phyloP scores from a whole-genome alignment of 208 protist species.

The Herpetomonas tarakana region DNA sequence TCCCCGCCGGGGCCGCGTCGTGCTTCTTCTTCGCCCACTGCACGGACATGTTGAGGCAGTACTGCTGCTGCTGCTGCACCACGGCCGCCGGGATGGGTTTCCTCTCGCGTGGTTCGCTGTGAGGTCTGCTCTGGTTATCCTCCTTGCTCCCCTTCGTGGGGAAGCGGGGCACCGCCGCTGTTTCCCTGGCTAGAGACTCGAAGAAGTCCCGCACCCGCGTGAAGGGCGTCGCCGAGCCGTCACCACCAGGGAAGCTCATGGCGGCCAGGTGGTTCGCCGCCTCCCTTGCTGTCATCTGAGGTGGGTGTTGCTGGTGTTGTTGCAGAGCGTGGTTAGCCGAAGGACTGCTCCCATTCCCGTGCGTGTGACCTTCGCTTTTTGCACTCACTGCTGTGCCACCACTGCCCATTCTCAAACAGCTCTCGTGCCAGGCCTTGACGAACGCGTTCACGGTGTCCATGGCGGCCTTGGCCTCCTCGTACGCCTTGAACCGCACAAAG shows the following conservation, averaged over 20 bases:
- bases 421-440: background rate
- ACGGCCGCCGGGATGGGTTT: conserved; percentile 4
- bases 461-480: conserved; percentile 29
- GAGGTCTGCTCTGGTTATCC: too few species aligned
- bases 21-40: conserved; percentile 73
- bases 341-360: too few species aligned
- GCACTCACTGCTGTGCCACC: too few species aligned
- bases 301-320: background rate
- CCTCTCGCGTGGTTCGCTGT: too few species aligned
- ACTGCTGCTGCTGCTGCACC: background rate
- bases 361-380: too few species aligned
- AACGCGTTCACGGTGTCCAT: conserved; percentile 11
- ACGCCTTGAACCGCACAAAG: conserved; percentile 68
- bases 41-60: conserved; percentile 26
- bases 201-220: background rate
- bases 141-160: too few species aligned
- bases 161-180: conserved; percentile 1
- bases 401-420: too few species aligned
- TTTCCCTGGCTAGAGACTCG: background rate
- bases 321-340: background rate
- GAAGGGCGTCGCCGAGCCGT: background rate
- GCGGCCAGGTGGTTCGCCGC: background rate
- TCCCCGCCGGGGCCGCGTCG: conserved; percentile 55
- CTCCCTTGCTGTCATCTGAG: background rate
- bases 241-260: background rate